These are phyloP conservation scores for Saccharomycopsis sp. DNA, from an alignment of 805 yeast genomes.

Conservation along the genomic window DNA sequence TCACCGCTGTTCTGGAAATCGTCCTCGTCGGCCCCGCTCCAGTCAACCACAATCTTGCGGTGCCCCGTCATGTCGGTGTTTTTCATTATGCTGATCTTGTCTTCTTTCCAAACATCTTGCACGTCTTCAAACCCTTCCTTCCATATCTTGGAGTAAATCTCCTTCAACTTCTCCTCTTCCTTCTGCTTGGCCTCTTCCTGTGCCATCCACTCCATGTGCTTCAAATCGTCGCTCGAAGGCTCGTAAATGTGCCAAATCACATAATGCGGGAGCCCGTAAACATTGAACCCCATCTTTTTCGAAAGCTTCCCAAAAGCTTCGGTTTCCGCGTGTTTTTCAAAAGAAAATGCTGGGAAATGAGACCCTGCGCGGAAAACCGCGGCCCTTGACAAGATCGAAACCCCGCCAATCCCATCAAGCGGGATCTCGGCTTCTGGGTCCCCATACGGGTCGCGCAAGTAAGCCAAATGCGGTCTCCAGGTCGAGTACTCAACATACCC, in stretches of 20 bases:
- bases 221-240: conserved; percentile 86
- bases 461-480: conserved; percentile 96
- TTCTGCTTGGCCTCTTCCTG: conserved; percentile 60
- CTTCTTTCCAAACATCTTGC: conserved; percentile 61
- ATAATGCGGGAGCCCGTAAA: conserved; percentile 85
- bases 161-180: conserved; percentile 54
- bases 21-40: conserved; percentile 33
- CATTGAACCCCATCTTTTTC: conserved; percentile 65
- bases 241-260: conserved; percentile 93
- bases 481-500: conserved; percentile 97
- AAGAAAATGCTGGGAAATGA: conserved; percentile 94
- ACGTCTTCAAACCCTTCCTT: conserved; percentile 71
- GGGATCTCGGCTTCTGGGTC: conserved; percentile 90
- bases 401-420: conserved; percentile 96
- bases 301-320: conserved; percentile 84
- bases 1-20: neutral
- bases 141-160: conserved; percentile 65
- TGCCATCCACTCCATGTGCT: conserved; percentile 85
- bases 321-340: conserved; percentile 84
- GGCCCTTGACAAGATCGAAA: conserved; percentile 83
- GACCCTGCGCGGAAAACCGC: conserved; percentile 79
- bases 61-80: conserved; percentile 57
- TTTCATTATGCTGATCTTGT: conserved; percentile 60
- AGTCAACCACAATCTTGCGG: conserved; percentile 49
- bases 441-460: conserved; percentile 89